Base-by-base conservation (phyloP, 2,329 filamentous ascomycete genomes). In the Ophiocordyceps camponoti-floridani region DNA sequence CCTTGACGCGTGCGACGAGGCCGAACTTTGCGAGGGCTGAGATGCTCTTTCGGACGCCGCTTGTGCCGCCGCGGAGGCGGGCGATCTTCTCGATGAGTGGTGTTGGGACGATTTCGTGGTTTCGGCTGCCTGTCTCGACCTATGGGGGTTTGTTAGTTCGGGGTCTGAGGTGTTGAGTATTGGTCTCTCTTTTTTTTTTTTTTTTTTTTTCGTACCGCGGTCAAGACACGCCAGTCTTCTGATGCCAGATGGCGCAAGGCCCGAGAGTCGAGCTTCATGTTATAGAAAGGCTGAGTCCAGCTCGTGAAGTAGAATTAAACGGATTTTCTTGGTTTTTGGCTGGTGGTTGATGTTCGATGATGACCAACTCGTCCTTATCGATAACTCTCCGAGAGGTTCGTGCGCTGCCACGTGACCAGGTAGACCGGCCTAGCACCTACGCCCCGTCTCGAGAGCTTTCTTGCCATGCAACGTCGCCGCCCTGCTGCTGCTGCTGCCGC, bases 31-130 rank as follows among this genome's bases (percentile, higher is more conserved):
- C 91, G 44, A 98, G 78, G 44, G 78, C 81, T 23, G 88, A 94
- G 53, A 98, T 96, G 57, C 79, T 82, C 55, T 73, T 84, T 62
- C 91, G 84, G 18, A 94, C 86, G 48, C 84, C 84, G 54, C 73
- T 82, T 51, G 76, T 75, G 45, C 82, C 82, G 46, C 84, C 83
- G 46, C 85, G 79, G 35, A 94, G 75, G 38, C 84, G 82, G 7
- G 89, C 79, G 26, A 94, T 73, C 57, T 85, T 84, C 47, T 82
- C 79, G 52, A 98, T 96, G 51, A 96, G 63, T 4, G 85, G 69
- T 13, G 89, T 96, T 8, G 91, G 91, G 2, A 98, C 89, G 46
- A 98, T 74, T 66, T 98, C 91, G 68, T 98, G 91, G 65, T 96
- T 96, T 62, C 85, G 88, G 64, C 84, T 93, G 57, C 88, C 89